Conservation (phyloP, 108 stramenopile species). For the Skeletonema potamos region DNA sequence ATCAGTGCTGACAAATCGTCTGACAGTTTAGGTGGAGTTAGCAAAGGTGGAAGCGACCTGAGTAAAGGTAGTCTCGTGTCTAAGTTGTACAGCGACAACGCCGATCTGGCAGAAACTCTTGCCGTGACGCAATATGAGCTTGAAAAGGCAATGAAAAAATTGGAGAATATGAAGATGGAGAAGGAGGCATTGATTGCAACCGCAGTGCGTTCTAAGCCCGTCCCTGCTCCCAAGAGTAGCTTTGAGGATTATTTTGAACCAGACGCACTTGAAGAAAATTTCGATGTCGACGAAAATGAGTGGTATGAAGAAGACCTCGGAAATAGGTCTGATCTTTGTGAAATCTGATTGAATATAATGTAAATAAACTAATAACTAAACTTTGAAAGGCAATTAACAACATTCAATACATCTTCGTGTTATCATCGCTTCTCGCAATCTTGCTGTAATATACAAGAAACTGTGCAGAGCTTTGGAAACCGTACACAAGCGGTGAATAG, state of each 20-base stretch:
- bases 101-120: constrained; percentile 14
- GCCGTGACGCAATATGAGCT: constrained; percentile 13
- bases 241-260: neutral
- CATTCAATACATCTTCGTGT: neutral
- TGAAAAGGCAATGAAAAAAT: constrained; percentile 4
- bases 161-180: constrained; percentile 7
- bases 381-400: no score
- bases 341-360: neutral
- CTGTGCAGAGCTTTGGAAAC: neutral
- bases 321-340: neutral
- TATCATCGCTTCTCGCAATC: neutral
- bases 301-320: neutral
- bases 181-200: constrained; percentile 3
- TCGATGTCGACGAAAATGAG: neutral
- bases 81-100: constrained; percentile 24
- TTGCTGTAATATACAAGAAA: neutral
- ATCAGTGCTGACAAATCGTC: neutral
- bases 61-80: neutral
- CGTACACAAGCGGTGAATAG: no score
- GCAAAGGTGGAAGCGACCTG: neutral
- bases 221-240: neutral
- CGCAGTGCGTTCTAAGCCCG: neutral
- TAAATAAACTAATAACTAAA: neutral
- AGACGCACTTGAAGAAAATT: neutral
- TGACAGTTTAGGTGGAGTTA: neutral